A percentile compares a stretch with the other conserved stretches of the same genome.
phyloP scores from a whole-genome alignment of 2,329 filamentous ascomycete species.

The Erysiphe pulchra region DNA sequence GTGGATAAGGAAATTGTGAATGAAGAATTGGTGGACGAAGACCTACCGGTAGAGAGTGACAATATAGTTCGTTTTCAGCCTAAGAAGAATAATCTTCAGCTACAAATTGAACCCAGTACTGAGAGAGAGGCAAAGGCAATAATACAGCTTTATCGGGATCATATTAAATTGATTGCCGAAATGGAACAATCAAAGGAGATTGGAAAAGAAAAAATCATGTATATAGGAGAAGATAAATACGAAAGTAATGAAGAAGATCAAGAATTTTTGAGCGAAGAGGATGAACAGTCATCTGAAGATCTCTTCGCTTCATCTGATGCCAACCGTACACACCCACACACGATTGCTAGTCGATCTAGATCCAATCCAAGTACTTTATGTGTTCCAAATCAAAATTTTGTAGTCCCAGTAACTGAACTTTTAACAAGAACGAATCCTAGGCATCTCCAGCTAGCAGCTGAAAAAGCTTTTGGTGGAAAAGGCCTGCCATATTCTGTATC shows the following conservation, averaged over 20 bases:
- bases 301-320: constrained; percentile 14
- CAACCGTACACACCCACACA: constrained; percentile 46
- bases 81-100: not conserved
- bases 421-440: constrained; percentile 42
- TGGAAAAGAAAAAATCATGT: constrained; percentile 6
- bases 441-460: constrained; percentile 49
- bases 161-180: constrained; percentile 5
- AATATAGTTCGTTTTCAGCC: not conserved
- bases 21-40: not conserved
- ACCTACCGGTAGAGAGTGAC: not conserved
- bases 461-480: constrained; percentile 48
- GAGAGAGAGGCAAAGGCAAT: constrained; percentile 13
- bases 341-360: constrained; percentile 44
- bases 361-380: constrained; percentile 48
- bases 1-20: too few relatives aligned
- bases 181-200: constrained; percentile 8
- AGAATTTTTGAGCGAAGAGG: constrained; percentile 4
- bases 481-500: constrained; percentile 53
- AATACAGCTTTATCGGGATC: constrained; percentile 10
- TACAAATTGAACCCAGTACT: constrained; percentile 9
- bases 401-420: constrained; percentile 42
- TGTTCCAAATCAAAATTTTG: constrained; percentile 44
- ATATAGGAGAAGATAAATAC: constrained; percentile 10
- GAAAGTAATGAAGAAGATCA: constrained; percentile 6
- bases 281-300: constrained; percentile 8